These are phyloP conservation scores for Scopulariopsis brevicaulis DNA, from an alignment of 2,329 filamentous ascomycete genomes.

Conservation along the genomic window DNA sequence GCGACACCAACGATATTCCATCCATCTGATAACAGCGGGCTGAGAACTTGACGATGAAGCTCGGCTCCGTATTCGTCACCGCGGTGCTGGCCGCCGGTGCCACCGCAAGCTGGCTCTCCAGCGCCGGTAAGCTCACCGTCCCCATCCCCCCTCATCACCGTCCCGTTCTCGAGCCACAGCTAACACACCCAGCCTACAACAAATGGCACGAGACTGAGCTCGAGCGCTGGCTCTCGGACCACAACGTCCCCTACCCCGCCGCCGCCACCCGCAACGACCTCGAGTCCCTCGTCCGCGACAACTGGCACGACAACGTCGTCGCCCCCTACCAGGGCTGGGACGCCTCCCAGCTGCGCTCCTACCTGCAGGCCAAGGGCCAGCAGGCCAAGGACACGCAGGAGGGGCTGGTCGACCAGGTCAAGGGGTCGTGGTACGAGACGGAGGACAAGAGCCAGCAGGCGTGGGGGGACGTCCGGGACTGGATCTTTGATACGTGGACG, in stretches of 20 bases:
- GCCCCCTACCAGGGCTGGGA: constrained; percentile 72
- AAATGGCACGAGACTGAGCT: constrained; percentile 98
- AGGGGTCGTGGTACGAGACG: constrained; percentile 65
- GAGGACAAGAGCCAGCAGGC: constrained; percentile 65
- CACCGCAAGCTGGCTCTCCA: background rate
- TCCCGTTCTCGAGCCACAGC: background rate
- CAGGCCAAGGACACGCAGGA: constrained; percentile 60
- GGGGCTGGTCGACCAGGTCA: constrained; percentile 56
- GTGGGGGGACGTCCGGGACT: constrained; percentile 66
- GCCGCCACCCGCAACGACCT: constrained; percentile 88
- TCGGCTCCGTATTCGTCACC: constrained; percentile 2
- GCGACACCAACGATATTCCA: too few relatives aligned
- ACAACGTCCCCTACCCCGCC: constrained; percentile 83
- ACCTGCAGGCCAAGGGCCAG: constrained; percentile 60
- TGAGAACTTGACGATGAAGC: background rate
- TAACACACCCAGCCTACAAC: constrained; percentile 65
- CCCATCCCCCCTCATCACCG: too few relatives aligned
- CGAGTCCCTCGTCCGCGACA: constrained; percentile 77
- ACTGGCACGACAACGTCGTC: constrained; percentile 74
- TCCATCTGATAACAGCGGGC: background rate
- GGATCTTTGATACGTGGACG: constrained; percentile 92
- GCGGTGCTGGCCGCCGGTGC: constrained; percentile 1
- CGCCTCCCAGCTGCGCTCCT: constrained; percentile 52
- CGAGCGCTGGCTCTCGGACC: constrained; percentile 89
- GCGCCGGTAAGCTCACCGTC: constrained; percentile 6